These are phyloP conservation scores for Neofusicoccum laricinum DNA, from an alignment of 2,329 filamentous ascomycete species.

Conservation along the genomic window DNA sequence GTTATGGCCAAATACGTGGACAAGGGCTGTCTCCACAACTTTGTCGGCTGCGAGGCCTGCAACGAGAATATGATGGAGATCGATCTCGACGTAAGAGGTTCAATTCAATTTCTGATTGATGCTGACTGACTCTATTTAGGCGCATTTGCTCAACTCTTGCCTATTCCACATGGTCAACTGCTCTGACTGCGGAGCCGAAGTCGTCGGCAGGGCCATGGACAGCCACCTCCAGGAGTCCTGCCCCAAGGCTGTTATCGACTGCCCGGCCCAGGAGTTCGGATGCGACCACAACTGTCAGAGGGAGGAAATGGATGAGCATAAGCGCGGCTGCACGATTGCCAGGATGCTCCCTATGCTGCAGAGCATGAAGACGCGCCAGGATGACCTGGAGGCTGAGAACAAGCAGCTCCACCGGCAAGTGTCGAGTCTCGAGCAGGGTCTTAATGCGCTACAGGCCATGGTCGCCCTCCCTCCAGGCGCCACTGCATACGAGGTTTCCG, in stretches of 20 bases:
- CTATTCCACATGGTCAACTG: conserved; percentile 47
- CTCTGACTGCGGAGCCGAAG: conserved; percentile 39
- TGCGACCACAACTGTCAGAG: conserved; percentile 42
- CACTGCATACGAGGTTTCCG: not conserved
- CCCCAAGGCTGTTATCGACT: conserved; percentile 41
- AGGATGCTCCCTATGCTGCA: conserved; percentile 41
- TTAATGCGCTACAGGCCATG: conserved; percentile 33
- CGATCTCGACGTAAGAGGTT: conserved; percentile 47
- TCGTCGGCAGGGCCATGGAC: conserved; percentile 42
- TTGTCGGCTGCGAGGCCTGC: conserved; percentile 53
- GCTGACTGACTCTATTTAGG: conserved; percentile 34
- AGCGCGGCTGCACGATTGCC: conserved; percentile 43
- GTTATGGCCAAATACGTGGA: conserved; percentile 55
- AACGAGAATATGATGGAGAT: conserved; percentile 52
- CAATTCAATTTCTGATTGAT: conserved; percentile 19
- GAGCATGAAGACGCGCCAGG: conserved; percentile 37
- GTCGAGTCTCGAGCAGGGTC: conserved; percentile 44
- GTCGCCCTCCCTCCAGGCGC: conserved; percentile 4
- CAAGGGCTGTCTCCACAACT: conserved; percentile 53
- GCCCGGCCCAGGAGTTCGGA: conserved; percentile 43
- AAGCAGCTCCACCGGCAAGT: conserved; percentile 43
- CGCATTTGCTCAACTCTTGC: conserved; percentile 49
- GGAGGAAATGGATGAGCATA: conserved; percentile 38
- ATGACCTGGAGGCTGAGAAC: conserved; percentile 43
- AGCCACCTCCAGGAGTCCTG: conserved; percentile 42